phyloP scores from a whole-genome alignment of 2,329 filamentous ascomycete species.

The Aquanectria penicillioides region DNA sequence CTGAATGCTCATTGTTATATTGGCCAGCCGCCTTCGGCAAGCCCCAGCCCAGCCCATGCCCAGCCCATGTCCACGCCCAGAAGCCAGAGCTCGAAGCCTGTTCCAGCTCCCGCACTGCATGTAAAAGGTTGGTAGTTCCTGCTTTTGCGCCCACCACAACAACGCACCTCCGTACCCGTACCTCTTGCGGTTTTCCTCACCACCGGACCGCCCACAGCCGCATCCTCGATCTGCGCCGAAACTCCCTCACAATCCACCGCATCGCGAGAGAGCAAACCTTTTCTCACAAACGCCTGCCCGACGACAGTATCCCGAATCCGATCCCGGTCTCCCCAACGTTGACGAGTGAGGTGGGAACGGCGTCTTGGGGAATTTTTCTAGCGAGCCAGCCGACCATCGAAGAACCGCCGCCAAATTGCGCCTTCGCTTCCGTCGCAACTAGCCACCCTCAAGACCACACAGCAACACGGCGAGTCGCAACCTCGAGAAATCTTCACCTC shows the following conservation, averaged over 20 bases:
- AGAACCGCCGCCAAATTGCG: slow-evolving; percentile 15
- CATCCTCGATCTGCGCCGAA: too few species aligned
- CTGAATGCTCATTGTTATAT: slow-evolving; percentile 22
- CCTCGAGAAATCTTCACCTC: not conserved
- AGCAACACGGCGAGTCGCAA: slow-evolving; percentile 13
- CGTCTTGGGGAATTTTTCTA: slow-evolving; percentile 1
- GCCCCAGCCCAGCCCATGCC: slow-evolving; percentile 3
- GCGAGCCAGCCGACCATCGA: not conserved
- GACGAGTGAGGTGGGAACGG: slow-evolving; percentile 9
- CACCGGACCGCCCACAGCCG: slow-evolving; percentile 6
- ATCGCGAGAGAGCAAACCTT: not conserved
- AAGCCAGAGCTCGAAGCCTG: slow-evolving; percentile 16
- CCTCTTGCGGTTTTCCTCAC: not conserved
- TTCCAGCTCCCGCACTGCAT: slow-evolving; percentile 15
- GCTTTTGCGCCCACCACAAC: slow-evolving; percentile 13
- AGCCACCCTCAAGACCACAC: slow-evolving; percentile 22
- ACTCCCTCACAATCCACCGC: not conserved
- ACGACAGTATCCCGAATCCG: not conserved
- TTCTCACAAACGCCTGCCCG: not conserved
- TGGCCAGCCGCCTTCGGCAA: slow-evolving; percentile 25
- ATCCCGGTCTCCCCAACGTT: not conserved
- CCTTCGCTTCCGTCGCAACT: slow-evolving; percentile 18
- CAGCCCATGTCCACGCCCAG: not conserved
- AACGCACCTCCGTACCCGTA: slow-evolving; percentile 13
- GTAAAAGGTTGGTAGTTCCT: slow-evolving; percentile 26